Evolutionary conservation across 345 rosid genomes (phyloP), one percentile per base, ranked within the genome.

Genomic region (Boechera divaricarpa): DNA sequence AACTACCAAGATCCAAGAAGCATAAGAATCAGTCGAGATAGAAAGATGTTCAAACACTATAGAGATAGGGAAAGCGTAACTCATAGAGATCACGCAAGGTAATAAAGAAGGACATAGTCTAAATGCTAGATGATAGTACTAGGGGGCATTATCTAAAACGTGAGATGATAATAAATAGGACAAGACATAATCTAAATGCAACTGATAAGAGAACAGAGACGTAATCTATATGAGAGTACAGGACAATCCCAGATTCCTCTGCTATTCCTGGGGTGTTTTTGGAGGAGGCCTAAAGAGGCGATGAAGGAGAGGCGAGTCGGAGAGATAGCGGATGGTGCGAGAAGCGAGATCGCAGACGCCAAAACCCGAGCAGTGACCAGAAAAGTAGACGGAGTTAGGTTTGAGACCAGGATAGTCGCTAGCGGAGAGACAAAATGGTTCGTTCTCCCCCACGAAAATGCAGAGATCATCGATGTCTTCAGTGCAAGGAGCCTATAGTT

Each of bases 361-460:
- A 52, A 15, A 65, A 31, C 70, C 70, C 0, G 57, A 65, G 44
- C 10, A 3, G 44, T 24, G 70, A 65, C 70, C 70, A 48, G 56
- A 57, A 65, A 65, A 65, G 70, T 65, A 65, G 7, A 66, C 70
- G 1, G 70, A 31, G 57, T 66, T 66, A 33, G 57, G 70, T 33
- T 66, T 66, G 44, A 66, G 70, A 16, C 70, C 70, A 16, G 57
- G 70, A 11, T 47, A 66, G 10, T 66, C 31, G 44, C 32, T 66
- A 32, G 70, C 58, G 1, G n/a, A n/a, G 57, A 49, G 44, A 32
- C 57, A 66, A 33, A 49, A 66, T 6, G 44, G 70, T 66, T 66
- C 57, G 70, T 66, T 66, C 10, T 66, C 55, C 7, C 57, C 57
- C 41, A 66, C 18, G 44, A 66, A 49, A 66, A 66, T 48, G 15